phyloP scores from a whole-genome alignment of 768 basidiomycete genomes.

The Naganishia friedmannii region DNA sequence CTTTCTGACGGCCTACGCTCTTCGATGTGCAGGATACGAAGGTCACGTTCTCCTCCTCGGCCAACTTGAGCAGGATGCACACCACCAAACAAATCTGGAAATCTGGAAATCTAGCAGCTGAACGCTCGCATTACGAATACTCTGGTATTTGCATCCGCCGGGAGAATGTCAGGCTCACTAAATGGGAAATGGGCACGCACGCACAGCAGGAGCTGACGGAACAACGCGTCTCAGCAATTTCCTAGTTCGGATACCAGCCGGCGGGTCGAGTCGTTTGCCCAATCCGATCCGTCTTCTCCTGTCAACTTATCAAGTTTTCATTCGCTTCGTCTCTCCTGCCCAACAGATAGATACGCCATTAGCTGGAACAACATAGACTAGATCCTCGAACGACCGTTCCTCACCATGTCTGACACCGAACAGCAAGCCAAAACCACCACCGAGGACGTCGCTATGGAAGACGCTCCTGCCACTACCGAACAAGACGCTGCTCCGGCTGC shows the following conservation, averaged over 20 bases:
- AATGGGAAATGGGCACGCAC: too few relatives aligned
- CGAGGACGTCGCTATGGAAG: conserved; percentile 26
- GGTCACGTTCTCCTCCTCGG: too few relatives aligned
- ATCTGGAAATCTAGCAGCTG: too few relatives aligned
- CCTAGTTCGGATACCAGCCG: neutral
- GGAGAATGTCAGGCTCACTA: conserved; percentile 14
- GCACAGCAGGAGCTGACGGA: conserved; percentile 3
- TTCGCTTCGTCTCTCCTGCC: neutral
- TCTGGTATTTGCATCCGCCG: neutral
- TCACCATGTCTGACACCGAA: conserved; percentile 29
- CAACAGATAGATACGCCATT: conserved; percentile 5
- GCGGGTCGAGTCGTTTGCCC: neutral
- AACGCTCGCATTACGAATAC: neutral
- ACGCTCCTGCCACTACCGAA: conserved; percentile 12
- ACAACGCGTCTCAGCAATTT: conserved; percentile 6
- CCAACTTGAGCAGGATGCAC: neutral
- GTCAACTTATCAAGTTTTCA: conserved; percentile 5
- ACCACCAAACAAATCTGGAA: neutral
- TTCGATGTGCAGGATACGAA: too few relatives aligned
- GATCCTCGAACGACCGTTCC: neutral
- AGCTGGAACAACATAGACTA: neutral
- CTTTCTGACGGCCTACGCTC: too few relatives aligned
- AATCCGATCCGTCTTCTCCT: neutral
- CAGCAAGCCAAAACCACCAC: conserved; percentile 25
- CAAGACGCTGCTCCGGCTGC: conserved; percentile 19